Evolutionary conservation across 805 yeast species (phyloP).

Genomic region (Barnettozyma populi): DNA sequence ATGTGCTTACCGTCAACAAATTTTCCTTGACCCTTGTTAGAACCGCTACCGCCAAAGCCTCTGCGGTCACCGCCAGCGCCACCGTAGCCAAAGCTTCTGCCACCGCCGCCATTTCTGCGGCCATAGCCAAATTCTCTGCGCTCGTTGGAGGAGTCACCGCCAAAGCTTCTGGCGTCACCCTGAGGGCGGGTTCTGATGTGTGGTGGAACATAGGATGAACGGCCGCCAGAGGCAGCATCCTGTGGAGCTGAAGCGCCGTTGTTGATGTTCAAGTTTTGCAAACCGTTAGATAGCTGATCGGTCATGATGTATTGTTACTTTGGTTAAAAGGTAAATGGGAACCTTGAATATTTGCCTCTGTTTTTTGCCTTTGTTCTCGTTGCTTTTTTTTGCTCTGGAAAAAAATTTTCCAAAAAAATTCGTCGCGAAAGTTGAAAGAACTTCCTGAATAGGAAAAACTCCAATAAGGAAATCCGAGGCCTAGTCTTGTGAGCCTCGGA

Average conservation of each 20-base stretch:
- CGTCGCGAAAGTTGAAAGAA: not conserved
- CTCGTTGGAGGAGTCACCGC: conserved; percentile 15
- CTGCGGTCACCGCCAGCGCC: conserved; percentile 33
- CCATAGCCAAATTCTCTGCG: conserved; percentile 24
- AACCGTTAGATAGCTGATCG: conserved; percentile 46
- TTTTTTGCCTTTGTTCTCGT: conserved; percentile 3
- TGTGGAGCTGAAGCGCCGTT: conserved; percentile 25
- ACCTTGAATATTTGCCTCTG: conserved; percentile 1
- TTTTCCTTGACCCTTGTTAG: conserved; percentile 58
- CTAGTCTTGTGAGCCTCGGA: not conserved
- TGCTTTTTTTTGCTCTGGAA: conserved; percentile 1
- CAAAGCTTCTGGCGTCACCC: conserved; percentile 12
- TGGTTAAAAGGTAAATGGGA: not conserved
- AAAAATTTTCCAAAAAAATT: not conserved
- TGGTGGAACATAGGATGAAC: conserved; percentile 50
- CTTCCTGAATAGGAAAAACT: not conserved
- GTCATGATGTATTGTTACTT: conserved; percentile 32
- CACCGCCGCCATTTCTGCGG: conserved; percentile 26
- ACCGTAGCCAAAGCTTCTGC: conserved; percentile 29
- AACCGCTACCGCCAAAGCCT: conserved; percentile 27
- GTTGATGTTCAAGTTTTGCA: conserved; percentile 50
- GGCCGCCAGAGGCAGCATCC: conserved; percentile 14
- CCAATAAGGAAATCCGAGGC: not conserved
- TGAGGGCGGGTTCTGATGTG: conserved; percentile 36
- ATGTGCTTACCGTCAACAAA: conserved; percentile 86